Conservation (phyloP, 192 early-diverging fungal genomes). For the Gryganskiella cystojenkinii region DNA sequence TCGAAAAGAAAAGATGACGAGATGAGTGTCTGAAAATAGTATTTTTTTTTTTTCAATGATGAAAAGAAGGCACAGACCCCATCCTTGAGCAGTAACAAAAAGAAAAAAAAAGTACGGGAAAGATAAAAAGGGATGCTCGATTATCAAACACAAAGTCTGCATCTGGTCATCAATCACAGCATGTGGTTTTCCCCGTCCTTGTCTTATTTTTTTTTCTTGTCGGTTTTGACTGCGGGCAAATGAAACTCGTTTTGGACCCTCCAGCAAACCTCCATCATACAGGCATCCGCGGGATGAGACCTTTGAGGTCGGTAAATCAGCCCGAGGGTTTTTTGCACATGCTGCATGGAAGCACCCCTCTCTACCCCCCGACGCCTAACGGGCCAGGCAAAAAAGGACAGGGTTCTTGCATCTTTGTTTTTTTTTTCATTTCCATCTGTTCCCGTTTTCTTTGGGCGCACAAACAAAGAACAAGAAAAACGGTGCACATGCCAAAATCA, state of each 20-base stretch:
- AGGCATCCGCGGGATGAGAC: too few relatives aligned
- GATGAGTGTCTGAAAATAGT: background rate
- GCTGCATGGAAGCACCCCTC: too few relatives aligned
- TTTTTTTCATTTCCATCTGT: background rate
- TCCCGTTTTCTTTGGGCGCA: background rate
- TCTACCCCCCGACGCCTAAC: too few relatives aligned
- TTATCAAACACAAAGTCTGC: too few relatives aligned
- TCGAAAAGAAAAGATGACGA: background rate
- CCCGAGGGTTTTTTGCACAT: too few relatives aligned
- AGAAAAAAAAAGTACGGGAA: constrained; percentile 37
- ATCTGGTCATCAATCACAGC: background rate
- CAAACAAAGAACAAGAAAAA: background rate
- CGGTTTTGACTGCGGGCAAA: too few relatives aligned
- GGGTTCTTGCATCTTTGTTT: background rate
- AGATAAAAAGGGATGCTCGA: too few relatives aligned
- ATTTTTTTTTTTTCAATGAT: too few relatives aligned
- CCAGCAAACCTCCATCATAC: too few relatives aligned
- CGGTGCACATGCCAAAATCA: too few relatives aligned
- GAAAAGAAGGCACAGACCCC: constrained; percentile 48
- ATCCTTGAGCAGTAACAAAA: constrained; percentile 50
- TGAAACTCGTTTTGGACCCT: too few relatives aligned
- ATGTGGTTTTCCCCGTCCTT: background rate
- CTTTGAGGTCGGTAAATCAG: background rate
- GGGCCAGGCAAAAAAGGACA: background rate
- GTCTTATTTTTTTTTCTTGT: background rate